phyloP scores from a whole-genome alignment of 495 filamentous ascomycete species.

The Penicillium pulvis region DNA sequence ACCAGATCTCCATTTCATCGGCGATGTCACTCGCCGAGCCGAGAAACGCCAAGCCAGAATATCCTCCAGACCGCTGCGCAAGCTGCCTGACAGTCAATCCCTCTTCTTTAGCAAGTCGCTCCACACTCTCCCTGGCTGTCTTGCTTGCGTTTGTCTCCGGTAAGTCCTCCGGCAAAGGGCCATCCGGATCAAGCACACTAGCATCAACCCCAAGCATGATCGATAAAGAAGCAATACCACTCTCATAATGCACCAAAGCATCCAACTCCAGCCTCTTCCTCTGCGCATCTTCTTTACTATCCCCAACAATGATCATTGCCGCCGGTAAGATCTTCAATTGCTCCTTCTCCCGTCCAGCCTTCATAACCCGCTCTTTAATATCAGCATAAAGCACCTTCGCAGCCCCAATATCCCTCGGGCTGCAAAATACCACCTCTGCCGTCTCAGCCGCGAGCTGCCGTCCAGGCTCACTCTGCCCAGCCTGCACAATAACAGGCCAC shows the following conservation, averaged over 20 bases:
- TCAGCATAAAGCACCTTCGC: slow-evolving; percentile 56
- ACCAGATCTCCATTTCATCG: slow-evolving; percentile 51
- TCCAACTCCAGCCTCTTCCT: slow-evolving; percentile 52
- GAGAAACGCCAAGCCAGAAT: slow-evolving; percentile 53
- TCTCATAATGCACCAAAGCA: slow-evolving; percentile 57
- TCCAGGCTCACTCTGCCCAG: slow-evolving; percentile 56
- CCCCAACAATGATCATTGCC: slow-evolving; percentile 49
- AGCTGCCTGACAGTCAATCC: slow-evolving; percentile 51
- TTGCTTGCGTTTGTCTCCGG: slow-evolving; percentile 58
- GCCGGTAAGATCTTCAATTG: slow-evolving; percentile 57
- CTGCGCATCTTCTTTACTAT: slow-evolving; percentile 47
- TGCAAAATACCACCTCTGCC: slow-evolving; percentile 56
- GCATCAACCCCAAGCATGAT: slow-evolving; percentile 50
- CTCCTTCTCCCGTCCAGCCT: slow-evolving; percentile 43
- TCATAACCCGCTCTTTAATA: slow-evolving; percentile 48
- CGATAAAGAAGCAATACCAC: slow-evolving; percentile 55
- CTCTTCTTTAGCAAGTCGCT: slow-evolving; percentile 46
- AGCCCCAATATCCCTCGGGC: slow-evolving; percentile 38
- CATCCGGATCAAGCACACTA: slow-evolving; percentile 50
- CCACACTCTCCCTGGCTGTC: slow-evolving; percentile 43
- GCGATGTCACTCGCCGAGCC: slow-evolving; percentile 51
- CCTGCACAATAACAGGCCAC: slow-evolving; percentile 59
- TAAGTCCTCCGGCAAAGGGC: slow-evolving; percentile 47
- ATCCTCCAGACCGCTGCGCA: slow-evolving; percentile 53
- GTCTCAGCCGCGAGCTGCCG: slow-evolving; percentile 56